Evolutionary conservation across 352 stramenopile species (phyloP).

Genomic region (Ophiocytium majus): DNA sequence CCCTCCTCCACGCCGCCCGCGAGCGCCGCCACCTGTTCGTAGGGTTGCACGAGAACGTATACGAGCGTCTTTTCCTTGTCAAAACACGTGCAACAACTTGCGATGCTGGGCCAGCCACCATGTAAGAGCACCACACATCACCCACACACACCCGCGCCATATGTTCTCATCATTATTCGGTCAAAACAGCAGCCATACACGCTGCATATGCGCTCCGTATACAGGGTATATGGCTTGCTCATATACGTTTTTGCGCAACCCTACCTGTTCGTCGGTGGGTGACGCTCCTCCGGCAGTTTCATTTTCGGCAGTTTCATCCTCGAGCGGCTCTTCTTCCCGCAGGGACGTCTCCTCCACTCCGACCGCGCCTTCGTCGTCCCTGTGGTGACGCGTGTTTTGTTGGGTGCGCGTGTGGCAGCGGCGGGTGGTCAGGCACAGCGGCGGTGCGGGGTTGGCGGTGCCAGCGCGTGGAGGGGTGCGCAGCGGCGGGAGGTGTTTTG

Average conservation of each 20-base stretch:
- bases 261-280: neutral
- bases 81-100: neutral
- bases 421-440: neutral
- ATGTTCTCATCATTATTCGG: too few species aligned
- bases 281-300: neutral
- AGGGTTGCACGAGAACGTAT: neutral
- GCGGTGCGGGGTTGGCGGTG: neutral
- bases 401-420: neutral
- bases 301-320: neutral
- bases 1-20: conserved; percentile 9
- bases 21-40: neutral
- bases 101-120: neutral
- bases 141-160: neutral
- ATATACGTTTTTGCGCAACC: neutral
- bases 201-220: neutral
- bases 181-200: neutral
- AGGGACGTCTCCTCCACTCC: conserved; percentile 1
- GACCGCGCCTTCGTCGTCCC: conserved; percentile 19
- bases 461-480: neutral
- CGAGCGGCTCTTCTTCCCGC: conserved; percentile 13
- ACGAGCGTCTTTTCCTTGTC: neutral
- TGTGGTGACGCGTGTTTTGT: neutral
- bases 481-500: neutral
- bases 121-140: neutral
- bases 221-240: neutral